Evolutionary conservation across 108 stramenopile genomes (phyloP).

Genomic region (Fragilariopsis cylindrus): DNA sequence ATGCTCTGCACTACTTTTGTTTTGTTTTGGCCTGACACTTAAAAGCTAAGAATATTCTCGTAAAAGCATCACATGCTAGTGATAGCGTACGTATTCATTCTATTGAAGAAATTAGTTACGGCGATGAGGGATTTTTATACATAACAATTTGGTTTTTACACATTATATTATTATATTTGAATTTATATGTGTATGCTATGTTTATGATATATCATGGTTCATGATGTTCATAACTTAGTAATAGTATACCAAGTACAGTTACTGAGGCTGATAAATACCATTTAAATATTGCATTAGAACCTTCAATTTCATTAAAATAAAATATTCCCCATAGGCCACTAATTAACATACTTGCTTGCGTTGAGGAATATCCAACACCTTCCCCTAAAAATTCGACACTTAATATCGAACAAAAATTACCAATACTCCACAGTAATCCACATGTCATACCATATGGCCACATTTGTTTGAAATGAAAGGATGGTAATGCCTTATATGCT

Average conservation of each 20-base stretch:
- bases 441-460: conserved; percentile 53
- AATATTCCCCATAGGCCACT: conserved; percentile 65
- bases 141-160: no score
- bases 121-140: neutral
- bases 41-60: no score
- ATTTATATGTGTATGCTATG: no score
- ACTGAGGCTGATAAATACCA: conserved; percentile 44
- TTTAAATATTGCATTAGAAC: conserved; percentile 32
- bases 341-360: conserved; percentile 51
- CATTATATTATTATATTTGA: no score
- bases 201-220: neutral
- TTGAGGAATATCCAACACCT: conserved; percentile 73
- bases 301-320: conserved; percentile 57
- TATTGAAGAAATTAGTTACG: no score
- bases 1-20: no score
- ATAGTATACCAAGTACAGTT: conserved; percentile 46
- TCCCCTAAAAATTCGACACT: conserved; percentile 72
- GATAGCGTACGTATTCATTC: no score
- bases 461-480: conserved; percentile 62
- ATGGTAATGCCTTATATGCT: conserved; percentile 57
- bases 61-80: no score
- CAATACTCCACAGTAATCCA: conserved; percentile 61
- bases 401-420: conserved; percentile 72
- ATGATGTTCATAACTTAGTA: conserved; percentile 51
- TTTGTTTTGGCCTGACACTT: no score